Evolutionary conservation across 805 yeast species (phyloP), one percentile per base, ranked within the genome.

Genomic region (Zygosaccharomyces rouxii): DNA sequence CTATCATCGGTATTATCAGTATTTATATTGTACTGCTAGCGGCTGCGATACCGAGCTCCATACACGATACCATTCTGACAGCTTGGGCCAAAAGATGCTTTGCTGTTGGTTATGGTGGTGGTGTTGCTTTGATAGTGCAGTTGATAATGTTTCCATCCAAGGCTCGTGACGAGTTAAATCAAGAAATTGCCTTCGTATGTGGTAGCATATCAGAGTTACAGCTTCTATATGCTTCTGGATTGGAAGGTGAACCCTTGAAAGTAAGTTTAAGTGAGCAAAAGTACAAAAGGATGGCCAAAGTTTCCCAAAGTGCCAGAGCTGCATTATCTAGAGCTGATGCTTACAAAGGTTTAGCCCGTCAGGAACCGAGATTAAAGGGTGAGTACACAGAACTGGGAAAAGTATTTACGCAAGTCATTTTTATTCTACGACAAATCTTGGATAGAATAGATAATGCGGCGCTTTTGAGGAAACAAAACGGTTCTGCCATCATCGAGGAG

Each of bases 71-170:
- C 0, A 76, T 77, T 44, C 49, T 67, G 21, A 61, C 60, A 7
- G 75, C 72, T 55, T 77, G 74, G 57, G 79, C 74, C 2, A 77
- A 76, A 50, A 64, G 81, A 54, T 74, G 78, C 56, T 49, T 77
- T 5, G 77, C 81, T 0, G 74, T 76, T 61, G 68, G 76, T 2
- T 71, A 76, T 52, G 81, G 81, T 45, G 79, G 80, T 21, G 69
- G 68, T 3, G 69, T 72, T 6, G 79, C 80, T 0, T 47, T 76
- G 40, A 35, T 74, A 7, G 76, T 76, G 11, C 81, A 77, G 49
- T 54, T 74, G 6, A 45, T 67, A 0, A 54, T 77, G 38, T 77
- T 75, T 51, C 81, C 81, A 0, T 68, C 71, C 6, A 73, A 70
- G 43, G 79, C 81, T 0, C 61, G 80, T 43, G 76, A 71, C 42